Evolutionary conservation across 257 asterid species (phyloP).

Genomic region (Fraxinus pennsylvanica): DNA sequence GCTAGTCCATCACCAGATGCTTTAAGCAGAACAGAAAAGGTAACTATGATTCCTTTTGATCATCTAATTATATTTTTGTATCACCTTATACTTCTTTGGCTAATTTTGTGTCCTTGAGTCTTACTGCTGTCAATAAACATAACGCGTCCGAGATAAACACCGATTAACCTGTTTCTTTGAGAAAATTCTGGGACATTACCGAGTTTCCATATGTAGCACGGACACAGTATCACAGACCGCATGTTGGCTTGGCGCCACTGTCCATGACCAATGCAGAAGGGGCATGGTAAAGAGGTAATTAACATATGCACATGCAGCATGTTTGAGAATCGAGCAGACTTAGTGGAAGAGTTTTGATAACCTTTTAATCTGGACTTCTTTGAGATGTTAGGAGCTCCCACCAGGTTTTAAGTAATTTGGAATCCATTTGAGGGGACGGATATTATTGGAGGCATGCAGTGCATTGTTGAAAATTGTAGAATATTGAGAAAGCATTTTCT

Average conservation of each 20-base stretch:
- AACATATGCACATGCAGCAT: neutral
- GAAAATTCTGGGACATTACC: neutral
- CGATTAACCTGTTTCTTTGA: neutral
- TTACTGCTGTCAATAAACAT: too few relatives aligned
- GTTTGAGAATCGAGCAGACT: neutral
- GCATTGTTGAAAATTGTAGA: too few relatives aligned
- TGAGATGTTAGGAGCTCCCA: neutral
- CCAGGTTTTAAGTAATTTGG: neutral
- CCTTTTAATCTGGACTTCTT: neutral
- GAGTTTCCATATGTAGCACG: neutral
- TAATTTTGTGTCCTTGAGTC: neutral
- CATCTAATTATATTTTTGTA: neutral
- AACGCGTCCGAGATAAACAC: too few relatives aligned
- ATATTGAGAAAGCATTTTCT: neutral
- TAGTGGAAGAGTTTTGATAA: neutral
- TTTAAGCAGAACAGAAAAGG: conserved; percentile 36
- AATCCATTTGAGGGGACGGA: neutral
- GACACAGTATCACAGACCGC: neutral
- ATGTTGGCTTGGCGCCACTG: neutral
- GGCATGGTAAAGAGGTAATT: neutral
- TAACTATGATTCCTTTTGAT: conserved; percentile 4
- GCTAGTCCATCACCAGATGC: conserved; percentile 37
- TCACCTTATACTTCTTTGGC: neutral
- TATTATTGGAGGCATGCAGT: too few relatives aligned
- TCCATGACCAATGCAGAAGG: neutral